Evolutionary conservation across 306 rosid species (phyloP), one percentile per base, ranked within the genome.

Genomic region (Biancaea sappan): DNA sequence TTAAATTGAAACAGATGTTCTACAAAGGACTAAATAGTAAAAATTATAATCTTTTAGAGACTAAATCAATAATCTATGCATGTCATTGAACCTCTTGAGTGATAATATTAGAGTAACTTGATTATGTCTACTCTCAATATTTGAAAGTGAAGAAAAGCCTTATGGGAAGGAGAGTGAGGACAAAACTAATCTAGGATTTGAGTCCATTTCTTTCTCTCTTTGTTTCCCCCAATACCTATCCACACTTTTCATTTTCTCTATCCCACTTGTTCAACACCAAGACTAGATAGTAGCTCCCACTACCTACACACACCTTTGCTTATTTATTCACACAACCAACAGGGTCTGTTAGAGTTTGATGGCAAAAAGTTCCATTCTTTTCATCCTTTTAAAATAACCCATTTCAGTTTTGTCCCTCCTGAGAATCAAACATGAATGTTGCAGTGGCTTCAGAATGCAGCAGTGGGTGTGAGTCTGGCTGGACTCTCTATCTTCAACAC

Each of bases 401-500:
- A 26, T 47, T 32, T 64, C 37, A 32, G 73, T 52, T 73, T 51
- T 60, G n/a, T n/a, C n/a, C 57, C 51, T 66, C 38, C 41, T 35
- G 21, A 35, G 69, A 66, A 66, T 8, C 51, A 2, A 83, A 64
- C 75, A 92, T 91, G 96, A 77, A 86, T 76, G n/a, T n/a, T n/a
- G 83, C 80, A 64, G 28, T 86, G 74, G 82, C 84, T 46, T 94
- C 98, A 50, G 93, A 86, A 84, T 87, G 95, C 77, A 85, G 95
- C 4, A 90, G 96, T 40, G 96, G 95, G 7, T 92, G 99, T 69
- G 99, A 92, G 80, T 94, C 99, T 79, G 99, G 99, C 63, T 94
- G 99, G 99, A 94, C 99, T 84, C 61, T 87, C 56, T 94, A 94
- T 85, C 88, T 94, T 9, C 92, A 91, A 34, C 96, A 89, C 15